phyloP scores from a whole-genome alignment of 441 rosid genomes.

The Populus tomentosa region DNA sequence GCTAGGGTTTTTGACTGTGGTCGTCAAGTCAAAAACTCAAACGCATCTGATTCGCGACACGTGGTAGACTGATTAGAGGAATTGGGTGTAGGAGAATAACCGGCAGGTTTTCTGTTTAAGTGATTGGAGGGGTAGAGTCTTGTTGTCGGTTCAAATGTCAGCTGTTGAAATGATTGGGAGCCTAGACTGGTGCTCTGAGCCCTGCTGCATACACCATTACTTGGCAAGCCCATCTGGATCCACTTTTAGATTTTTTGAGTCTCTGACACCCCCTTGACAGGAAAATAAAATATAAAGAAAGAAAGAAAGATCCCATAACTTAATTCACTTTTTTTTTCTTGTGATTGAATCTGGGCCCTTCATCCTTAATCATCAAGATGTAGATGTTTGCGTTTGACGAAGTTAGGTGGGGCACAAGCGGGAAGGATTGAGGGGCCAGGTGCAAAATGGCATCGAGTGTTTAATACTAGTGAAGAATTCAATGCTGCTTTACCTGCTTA shows the following conservation, averaged over 20 bases:
- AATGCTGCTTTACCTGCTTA: conserved; percentile 25
- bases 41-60: conserved; percentile 36
- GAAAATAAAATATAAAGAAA: too few relatives aligned
- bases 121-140: background rate
- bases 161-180: conserved; percentile 64
- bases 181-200: conserved; percentile 24
- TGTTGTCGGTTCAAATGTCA: conserved; percentile 53
- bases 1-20: conserved; percentile 40
- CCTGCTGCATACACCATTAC: too few relatives aligned
- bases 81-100: conserved; percentile 46
- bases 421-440: background rate
- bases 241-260: background rate
- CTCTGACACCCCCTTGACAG: background rate
- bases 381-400: background rate
- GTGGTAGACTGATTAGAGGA: conserved; percentile 19
- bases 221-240: background rate
- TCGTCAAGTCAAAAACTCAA: conserved; percentile 16
- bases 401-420: background rate
- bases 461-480: conserved; percentile 7
- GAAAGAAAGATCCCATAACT: background rate
- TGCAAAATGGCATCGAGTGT: background rate
- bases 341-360: background rate
- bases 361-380: background rate
- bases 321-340: background rate
- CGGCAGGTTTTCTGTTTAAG: conserved; percentile 44